Conservation (phyloP, 2,329 filamentous ascomycete species). For the Aspergillus alliaceus region DNA sequence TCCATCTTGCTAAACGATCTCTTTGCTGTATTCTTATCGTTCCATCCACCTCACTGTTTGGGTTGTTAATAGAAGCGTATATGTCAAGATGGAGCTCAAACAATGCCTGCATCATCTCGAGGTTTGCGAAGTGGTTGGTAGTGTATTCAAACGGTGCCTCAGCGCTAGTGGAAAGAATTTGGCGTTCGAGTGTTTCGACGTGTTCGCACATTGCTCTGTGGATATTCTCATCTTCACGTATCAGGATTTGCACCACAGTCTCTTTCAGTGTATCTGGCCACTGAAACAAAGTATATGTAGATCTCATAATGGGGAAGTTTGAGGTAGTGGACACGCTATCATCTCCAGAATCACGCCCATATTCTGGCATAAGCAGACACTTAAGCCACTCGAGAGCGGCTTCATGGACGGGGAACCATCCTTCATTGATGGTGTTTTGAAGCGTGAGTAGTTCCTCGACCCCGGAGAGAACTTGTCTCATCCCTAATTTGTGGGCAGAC, state of each 20-base stretch:
- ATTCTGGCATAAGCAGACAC: constrained; percentile 48
- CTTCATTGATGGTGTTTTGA: constrained; percentile 46
- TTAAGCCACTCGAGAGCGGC: constrained; percentile 57
- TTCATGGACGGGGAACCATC: constrained; percentile 51
- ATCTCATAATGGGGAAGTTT: constrained; percentile 28
- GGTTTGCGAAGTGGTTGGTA: constrained; percentile 34
- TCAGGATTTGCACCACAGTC: constrained; percentile 53
- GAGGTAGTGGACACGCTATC: constrained; percentile 3
- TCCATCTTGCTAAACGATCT: constrained; percentile 63
- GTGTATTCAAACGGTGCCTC: constrained; percentile 27
- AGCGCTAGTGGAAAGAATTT: constrained; percentile 22
- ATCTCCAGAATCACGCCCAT: constrained; percentile 15
- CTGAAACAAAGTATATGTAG: constrained; percentile 53
- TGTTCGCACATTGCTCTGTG: constrained; percentile 42
- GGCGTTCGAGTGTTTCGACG: constrained; percentile 28
- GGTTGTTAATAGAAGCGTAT: constrained; percentile 62
- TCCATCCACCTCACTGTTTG: constrained; percentile 56
- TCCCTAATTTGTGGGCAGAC: constrained; percentile 39
- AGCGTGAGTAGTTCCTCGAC: constrained; percentile 42
- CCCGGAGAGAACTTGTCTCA: constrained; percentile 41
- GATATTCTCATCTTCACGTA: constrained; percentile 56
- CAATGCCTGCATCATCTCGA: constrained; percentile 59
- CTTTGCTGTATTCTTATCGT: constrained; percentile 55
- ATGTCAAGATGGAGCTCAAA: constrained; percentile 69
- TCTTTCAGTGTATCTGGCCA: constrained; percentile 60